Base-by-base conservation (phyloP, 108 stramenopile species). In the Conticribra guillardii region DNA sequence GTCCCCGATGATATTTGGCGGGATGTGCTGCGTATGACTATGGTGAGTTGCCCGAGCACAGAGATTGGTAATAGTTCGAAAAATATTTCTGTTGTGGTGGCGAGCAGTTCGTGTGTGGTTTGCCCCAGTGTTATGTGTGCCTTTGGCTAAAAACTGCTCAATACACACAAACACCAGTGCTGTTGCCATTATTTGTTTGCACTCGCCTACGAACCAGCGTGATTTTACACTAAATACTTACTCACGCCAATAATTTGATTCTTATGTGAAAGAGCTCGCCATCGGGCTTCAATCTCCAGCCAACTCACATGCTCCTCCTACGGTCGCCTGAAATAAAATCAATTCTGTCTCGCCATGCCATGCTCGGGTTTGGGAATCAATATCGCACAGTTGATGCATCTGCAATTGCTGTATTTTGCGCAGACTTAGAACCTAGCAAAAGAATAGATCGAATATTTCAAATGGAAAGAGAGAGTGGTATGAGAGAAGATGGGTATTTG, bases 211-310 rank as follows among this genome's bases (percentile, higher is more conserved):
- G 19, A 11, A 3, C 19, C 31, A 16, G 46, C 26, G 14, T n/a
- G 8, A 48, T n/a, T 15, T 15, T 54, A 29, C 24, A 37, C 8
- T 32, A 14, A 21, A 54, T 21, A 50, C 45, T n/a, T n/a, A n/a
- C 32, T 60, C 21, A 49, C 41, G 31, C 60, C 58, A 0, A 31
- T 47, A 32, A 29, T 54, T 29, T 16, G 0, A 45, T 11, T 15
- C 64, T 30, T 65, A n/a, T n/a, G n/a, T n/a, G n/a, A n/a, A n/a
- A 89, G 89, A 78, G 87, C 61, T 74, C 92, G 27, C 92, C 92
- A 21, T 89, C 89, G 8, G 85, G 89, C 19, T 93, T 93, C 75
- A 93, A 93, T 55, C 65, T 93, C 22, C 89, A 90, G 62, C 92
- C 92, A n/a, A 89, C 85, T n/a, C 88, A 90, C 67, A 71, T 90